These are phyloP conservation scores for Eimeria zaria DNA, from an alignment of 169 alveolate genomes.

Conservation along the genomic window DNA sequence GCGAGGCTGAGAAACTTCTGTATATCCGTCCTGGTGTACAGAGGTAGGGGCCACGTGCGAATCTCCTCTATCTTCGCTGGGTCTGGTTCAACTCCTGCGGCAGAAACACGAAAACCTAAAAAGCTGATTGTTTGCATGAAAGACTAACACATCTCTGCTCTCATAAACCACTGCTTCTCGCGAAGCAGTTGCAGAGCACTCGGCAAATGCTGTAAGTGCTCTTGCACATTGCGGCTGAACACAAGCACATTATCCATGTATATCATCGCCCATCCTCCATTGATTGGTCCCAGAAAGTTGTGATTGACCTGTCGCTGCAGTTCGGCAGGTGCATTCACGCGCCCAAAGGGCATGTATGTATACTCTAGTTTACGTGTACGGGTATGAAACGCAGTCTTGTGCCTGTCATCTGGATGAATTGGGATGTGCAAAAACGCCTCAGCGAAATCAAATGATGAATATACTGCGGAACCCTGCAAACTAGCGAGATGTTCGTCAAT, in stretches of 20 bases:
- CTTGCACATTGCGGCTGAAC: not conserved
- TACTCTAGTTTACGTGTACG: no score
- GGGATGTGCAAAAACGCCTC: no score
- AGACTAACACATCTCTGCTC: no score
- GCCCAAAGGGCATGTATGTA: not conserved
- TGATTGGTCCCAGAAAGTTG: not conserved
- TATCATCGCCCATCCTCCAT: not conserved
- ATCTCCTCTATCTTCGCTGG: not conserved
- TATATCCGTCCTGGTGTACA: not conserved
- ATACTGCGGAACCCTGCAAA: no score
- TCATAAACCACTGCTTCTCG: not conserved
- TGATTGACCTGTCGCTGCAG: not conserved
- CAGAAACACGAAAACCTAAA: no score
- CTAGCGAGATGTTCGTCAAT: no score
- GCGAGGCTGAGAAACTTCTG: not conserved
- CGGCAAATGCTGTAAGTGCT: not conserved
- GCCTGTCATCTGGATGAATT: no score
- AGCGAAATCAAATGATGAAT: no score
- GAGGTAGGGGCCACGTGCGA: not conserved
- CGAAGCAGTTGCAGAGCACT: not conserved
- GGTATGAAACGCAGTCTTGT: no score
- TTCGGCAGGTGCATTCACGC: constrained; percentile 1
- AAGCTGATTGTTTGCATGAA: no score
- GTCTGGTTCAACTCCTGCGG: not conserved
- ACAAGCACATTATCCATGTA: not conserved